A percentile compares a stretch with the other conserved stretches of the same genome.
Conservation (phyloP, 371 early-diverging fungal species). For the Rhizomucor pusillus region DNA sequence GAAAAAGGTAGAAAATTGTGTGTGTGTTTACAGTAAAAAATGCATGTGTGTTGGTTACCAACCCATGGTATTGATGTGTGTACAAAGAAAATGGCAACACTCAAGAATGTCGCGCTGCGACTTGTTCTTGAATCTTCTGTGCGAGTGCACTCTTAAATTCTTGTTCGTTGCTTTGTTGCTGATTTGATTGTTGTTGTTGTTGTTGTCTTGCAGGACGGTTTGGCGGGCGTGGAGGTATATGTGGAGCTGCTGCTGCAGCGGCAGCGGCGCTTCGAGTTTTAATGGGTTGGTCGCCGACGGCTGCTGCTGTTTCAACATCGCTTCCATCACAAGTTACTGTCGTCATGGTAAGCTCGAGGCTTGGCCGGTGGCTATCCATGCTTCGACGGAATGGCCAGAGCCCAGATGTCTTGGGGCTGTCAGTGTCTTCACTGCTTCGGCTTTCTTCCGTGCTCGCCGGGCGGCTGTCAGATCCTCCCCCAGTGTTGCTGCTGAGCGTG, state of each 20-base stretch:
- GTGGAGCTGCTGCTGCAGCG: constrained; percentile 3
- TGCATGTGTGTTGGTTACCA: no score
- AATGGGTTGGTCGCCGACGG: not conserved
- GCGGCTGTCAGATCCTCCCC: constrained; percentile 13
- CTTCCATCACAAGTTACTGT: no score
- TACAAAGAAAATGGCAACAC: no score
- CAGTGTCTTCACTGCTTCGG: constrained; percentile 7
- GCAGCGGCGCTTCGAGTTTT: constrained; percentile 3
- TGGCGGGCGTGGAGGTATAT: constrained; percentile 16
- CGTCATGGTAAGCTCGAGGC: not conserved
- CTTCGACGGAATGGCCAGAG: constrained; percentile 23
- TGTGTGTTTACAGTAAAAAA: no score
- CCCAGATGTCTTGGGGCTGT: not conserved
- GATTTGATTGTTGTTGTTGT: no score
- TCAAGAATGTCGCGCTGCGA: constrained; percentile 8
- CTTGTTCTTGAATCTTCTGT: constrained; percentile 10
- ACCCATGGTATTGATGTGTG: no score
- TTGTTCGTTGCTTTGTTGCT: constrained; percentile 6
- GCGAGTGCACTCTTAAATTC: constrained; percentile 13
- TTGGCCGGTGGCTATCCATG: constrained; percentile 7
- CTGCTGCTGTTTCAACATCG: no score
- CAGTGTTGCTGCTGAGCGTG: constrained; percentile 9
- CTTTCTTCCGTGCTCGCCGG: constrained; percentile 22
- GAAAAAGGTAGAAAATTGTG: no score
- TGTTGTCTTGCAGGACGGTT: constrained; percentile 6